Conservation (phyloP, 176 grass and related monocot genomes). For the Carex myosuroides region DNA sequence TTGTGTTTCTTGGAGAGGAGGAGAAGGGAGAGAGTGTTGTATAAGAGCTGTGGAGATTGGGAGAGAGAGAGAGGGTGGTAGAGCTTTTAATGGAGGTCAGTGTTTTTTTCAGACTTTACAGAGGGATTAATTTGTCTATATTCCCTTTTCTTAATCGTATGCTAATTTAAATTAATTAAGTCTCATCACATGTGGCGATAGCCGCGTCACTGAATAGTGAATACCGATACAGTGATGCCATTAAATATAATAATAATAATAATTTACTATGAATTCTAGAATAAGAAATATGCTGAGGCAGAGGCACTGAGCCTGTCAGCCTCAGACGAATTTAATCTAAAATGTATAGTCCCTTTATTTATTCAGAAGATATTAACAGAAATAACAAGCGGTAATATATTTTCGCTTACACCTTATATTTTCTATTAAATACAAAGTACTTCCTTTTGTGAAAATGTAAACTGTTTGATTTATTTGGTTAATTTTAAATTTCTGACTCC, state of each 20-base stretch:
- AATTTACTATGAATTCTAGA: neutral
- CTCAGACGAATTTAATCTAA: neutral
- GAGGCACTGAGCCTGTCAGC: neutral
- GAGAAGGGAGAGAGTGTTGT: neutral
- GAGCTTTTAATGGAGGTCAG: conserved; percentile 23
- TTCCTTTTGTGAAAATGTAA: neutral
- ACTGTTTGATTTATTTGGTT: neutral
- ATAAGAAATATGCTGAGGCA: neutral
- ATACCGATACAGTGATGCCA: conserved; percentile 6
- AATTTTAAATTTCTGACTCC: too few species aligned
- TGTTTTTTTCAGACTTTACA: conserved; percentile 18
- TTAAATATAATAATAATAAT: neutral
- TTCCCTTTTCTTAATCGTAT: conserved; percentile 1
- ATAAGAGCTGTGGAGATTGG: neutral
- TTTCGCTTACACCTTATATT: neutral
- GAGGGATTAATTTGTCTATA: conserved; percentile 27
- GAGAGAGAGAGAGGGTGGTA: neutral
- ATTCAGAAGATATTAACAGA: neutral
- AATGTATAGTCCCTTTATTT: neutral
- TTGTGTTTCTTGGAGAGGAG: conserved; percentile 12
- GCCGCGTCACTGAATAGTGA: neutral
- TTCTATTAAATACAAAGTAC: neutral
- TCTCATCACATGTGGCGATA: neutral
- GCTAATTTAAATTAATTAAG: neutral
- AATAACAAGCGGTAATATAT: neutral